These are phyloP conservation scores for Cladosporium velox DNA, from an alignment of 2,329 filamentous ascomycete genomes.

Conservation along the genomic window DNA sequence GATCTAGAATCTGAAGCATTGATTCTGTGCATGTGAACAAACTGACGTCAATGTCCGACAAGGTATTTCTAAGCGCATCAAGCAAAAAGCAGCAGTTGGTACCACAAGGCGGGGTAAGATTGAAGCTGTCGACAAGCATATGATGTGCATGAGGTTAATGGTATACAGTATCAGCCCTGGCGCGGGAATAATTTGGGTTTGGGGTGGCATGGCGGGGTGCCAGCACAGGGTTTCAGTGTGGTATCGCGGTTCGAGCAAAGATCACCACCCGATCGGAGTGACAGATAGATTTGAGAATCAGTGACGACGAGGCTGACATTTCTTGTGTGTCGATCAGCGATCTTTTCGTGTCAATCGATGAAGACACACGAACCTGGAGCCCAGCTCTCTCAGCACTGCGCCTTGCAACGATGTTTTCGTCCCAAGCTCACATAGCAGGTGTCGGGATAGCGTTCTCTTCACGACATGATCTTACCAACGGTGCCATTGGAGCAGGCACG, in stretches of 20 bases:
- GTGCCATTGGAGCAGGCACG: constrained; percentile 27
- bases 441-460: constrained; percentile 23
- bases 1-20: neutral
- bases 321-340: neutral
- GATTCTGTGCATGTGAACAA: neutral
- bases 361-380: neutral
- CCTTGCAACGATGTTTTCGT: neutral
- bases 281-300: no score
- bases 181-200: neutral
- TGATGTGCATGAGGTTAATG: neutral
- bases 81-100: neutral
- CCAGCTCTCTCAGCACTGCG: neutral
- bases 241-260: neutral
- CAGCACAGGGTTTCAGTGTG: no score
- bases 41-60: neutral
- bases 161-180: neutral
- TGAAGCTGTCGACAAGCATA: neutral
- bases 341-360: neutral
- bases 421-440: constrained; percentile 29
- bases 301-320: neutral
- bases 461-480: constrained; percentile 12
- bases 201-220: neutral
- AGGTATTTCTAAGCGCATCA: neutral
- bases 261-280: neutral
- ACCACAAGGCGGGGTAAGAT: neutral